Conservation (phyloP, 2,329 filamentous ascomycete species). For the Shiraia sp. region DNA sequence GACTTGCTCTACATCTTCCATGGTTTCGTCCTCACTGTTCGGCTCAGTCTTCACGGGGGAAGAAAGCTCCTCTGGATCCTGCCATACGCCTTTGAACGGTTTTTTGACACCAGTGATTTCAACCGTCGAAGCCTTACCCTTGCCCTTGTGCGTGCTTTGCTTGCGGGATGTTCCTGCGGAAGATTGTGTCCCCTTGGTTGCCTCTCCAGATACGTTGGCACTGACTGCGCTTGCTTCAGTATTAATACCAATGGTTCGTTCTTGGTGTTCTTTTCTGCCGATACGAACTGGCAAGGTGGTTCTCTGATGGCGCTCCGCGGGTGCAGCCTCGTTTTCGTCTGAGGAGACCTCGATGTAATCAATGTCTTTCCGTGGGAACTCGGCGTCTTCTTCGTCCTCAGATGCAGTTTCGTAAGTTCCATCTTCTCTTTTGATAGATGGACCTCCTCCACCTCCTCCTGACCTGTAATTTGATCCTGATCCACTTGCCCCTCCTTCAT, state of each 20-base stretch:
- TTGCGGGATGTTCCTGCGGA: conserved; percentile 20
- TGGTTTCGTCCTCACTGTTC: conserved; percentile 50
- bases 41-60: conserved; percentile 59
- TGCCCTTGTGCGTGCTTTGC: conserved; percentile 35
- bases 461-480: conserved; percentile 19
- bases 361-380: conserved; percentile 56
- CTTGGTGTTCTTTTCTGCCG: conserved; percentile 59
- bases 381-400: conserved; percentile 54
- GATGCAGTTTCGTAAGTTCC: conserved; percentile 53
- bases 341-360: conserved; percentile 63
- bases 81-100: conserved; percentile 51
- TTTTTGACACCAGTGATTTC: conserved; percentile 48
- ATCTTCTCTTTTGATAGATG: conserved; percentile 35
- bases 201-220: conserved; percentile 41
- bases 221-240: conserved; percentile 56
- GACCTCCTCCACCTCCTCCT: conserved; percentile 12
- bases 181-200: conserved; percentile 20
- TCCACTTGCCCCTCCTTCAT: conserved; percentile 31
- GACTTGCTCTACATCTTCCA: conserved; percentile 34
- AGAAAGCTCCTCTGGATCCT: conserved; percentile 45
- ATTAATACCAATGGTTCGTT: conserved; percentile 58
- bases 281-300: conserved; percentile 56
- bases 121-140: conserved; percentile 49
- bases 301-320: conserved; percentile 22
- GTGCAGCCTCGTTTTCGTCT: conserved; percentile 51